Evolutionary conservation across 257 asterid species (phyloP), one percentile per base, ranked within the genome.

Genomic region (Salvia miltiorrhiza): DNA sequence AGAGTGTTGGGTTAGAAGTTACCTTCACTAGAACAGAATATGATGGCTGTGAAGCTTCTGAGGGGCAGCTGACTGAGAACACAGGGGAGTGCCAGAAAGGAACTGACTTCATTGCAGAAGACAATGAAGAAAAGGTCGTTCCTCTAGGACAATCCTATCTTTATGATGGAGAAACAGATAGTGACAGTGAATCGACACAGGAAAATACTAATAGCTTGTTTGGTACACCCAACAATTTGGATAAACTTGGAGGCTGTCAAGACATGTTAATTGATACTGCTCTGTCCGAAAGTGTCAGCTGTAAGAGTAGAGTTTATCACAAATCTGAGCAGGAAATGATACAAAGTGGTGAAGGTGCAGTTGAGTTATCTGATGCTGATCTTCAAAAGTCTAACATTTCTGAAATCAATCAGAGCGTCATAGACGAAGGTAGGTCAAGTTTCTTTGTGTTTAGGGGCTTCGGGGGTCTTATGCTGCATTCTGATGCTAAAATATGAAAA

Each of bases 41-140:
- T 66, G 62, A 67, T 65, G 61, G n/a, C 17, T 65, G 21, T 45
- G 75, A 67, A 75, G 79, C 76, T 70, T 73, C 67, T 2, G 28
- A 14, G 65, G 72, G 58, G 66, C 70, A 58, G 72, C 44, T 63
- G 50, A 45, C 69, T 24, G 80, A 60, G 67, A 32, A 33, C 45
- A 47, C 57, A 14, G 37, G 13, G 47, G 79, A 58, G 62, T 40
- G 45, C 60, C 55, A 16, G 57, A 65, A 24, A 68, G 75, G 53
- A 70, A 54, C 63, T 32, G 23, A 28, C 65, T 20, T 45, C 45
- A 9, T 30, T 57, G 20, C 72, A 20, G 78, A 70, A 60, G 69
- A 33, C 45, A 8, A 41, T 62, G 65, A 62, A 43, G 73, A 59
- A 39, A 37, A 10, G n/a, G 21, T 20, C 53, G 7, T 47, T 52